Evolutionary conservation across 768 basidiomycete species (phyloP).

Genomic region (Mycena leptocephala): DNA sequence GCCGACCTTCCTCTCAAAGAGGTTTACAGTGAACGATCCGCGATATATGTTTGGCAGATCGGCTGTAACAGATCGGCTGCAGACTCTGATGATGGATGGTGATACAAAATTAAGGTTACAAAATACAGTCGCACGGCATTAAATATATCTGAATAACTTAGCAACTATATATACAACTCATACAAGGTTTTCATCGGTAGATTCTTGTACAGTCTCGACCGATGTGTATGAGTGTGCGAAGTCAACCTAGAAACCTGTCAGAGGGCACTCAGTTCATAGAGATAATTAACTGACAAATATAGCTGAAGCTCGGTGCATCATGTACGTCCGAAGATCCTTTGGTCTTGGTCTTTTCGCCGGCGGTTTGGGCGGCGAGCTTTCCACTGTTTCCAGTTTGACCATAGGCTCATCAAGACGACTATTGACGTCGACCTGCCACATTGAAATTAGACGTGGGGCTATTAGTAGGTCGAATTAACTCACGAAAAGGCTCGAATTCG

Average conservation of each 20-base stretch:
- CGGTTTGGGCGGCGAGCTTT: not conserved
- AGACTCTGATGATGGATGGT: too few species aligned
- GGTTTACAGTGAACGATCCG: not conserved
- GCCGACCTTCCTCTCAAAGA: too few species aligned
- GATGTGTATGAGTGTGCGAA: constrained; percentile 26
- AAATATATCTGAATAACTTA: constrained; percentile 29
- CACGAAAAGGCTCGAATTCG: constrained; percentile 38
- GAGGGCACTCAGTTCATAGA: too few species aligned
- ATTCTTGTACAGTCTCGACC: constrained; percentile 28
- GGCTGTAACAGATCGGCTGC: too few species aligned
- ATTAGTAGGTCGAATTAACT: not conserved
- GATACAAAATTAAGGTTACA: too few species aligned
- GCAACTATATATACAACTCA: constrained; percentile 11
- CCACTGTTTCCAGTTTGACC: constrained; percentile 11
- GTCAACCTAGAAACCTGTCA: constrained; percentile 17
- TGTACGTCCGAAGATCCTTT: constrained; percentile 26
- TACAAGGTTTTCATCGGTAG: constrained; percentile 27
- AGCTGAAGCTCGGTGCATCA: constrained; percentile 29
- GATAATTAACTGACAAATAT: constrained; percentile 23
- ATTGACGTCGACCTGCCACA: constrained; percentile 35
- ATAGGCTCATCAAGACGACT: constrained; percentile 34
- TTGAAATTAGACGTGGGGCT: not conserved
- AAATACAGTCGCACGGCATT: not conserved
- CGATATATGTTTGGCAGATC: too few species aligned
- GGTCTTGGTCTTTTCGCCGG: constrained; percentile 10